Base-by-base conservation (phyloP, 2,329 filamentous ascomycete species). In the Xylariaceae sp. region DNA sequence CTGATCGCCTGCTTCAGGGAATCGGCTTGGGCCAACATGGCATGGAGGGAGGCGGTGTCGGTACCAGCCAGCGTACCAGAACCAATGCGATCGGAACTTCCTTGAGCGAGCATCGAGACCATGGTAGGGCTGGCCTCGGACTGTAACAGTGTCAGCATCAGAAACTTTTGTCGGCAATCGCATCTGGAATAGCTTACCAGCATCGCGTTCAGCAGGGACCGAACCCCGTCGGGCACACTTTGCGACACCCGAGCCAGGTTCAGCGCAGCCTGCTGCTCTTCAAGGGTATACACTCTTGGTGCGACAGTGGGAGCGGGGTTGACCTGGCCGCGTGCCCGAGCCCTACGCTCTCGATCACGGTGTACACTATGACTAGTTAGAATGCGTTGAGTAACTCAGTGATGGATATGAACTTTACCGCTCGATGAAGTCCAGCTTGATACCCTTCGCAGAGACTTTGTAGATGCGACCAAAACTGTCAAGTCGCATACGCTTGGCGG, bases 381-480 rank as follows among this genome's bases (percentile, higher is more conserved):
- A 34, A 42, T 26, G 22, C 6, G 11, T 26, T 6, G 6, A 26
- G 11, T 26, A 26, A 6, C 22, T 26, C 22, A 41, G 37, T 31
- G 16, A 15, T 41, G 30, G 15, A 3, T 11, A 28, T n/a, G 26
- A 34, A 26, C 68, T 76, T 63, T 62, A 81, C 77, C 73, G 71
- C 44, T 77, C 69, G 37, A 95, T 79, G 61, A 95, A 89, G 57
- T 89, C 82, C 11, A 82, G 70, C 54, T 85, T 76, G 51, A 89
- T 72, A 28, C 81, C 81, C 54, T 72, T 72, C 46, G 80, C 80
- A 1, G 78, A 74, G 40, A 89, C 64, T 45, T 78, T 78, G 60
- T 83, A 83, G 17, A 79, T 68, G 19, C 77, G 74, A n/a, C 84
- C 85, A 56, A 79, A 83, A 13, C 77, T 74, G 42, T 72, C 68